These are phyloP conservation scores for Francoa sonchifolia DNA, from an alignment of 441 rosid species.

Conservation along the genomic window DNA sequence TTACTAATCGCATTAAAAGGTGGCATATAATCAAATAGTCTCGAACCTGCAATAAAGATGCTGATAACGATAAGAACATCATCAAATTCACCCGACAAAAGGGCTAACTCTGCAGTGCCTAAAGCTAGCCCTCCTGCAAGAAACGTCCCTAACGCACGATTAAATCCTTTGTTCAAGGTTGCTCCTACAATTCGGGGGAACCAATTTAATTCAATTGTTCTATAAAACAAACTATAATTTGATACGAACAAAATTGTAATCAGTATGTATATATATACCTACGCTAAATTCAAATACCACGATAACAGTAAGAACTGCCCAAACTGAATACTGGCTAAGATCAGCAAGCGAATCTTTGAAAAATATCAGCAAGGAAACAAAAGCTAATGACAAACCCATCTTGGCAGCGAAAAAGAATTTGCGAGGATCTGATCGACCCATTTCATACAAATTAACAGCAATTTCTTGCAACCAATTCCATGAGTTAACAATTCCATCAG, in stretches of 20 bases:
- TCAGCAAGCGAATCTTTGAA: constrained; percentile 41
- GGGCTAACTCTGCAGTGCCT: constrained; percentile 60
- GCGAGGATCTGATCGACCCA: constrained; percentile 76
- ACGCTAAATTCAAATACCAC: constrained; percentile 86
- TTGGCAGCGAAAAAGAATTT: constrained; percentile 50
- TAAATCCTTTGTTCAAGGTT: constrained; percentile 64
- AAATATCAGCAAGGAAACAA: constrained; percentile 50
- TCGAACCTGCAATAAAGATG: constrained; percentile 66
- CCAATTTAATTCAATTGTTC: too few species aligned
- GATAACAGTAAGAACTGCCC: constrained; percentile 87
- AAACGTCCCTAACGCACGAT: constrained; percentile 75
- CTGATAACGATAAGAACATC: constrained; percentile 47
- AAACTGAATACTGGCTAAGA: constrained; percentile 58
- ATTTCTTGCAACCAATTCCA: constrained; percentile 22
- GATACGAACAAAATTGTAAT: too few species aligned
- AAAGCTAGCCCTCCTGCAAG: constrained; percentile 76
- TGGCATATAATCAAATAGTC: constrained; percentile 4
- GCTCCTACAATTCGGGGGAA: too few species aligned
- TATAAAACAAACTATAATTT: too few species aligned
- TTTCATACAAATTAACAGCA: constrained; percentile 31
- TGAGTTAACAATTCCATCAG: constrained; percentile 26
- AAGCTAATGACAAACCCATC: constrained; percentile 66
- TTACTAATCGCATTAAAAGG: not conserved
- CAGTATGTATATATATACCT: too few species aligned
- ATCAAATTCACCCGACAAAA: constrained; percentile 35